phyloP scores from a whole-genome alignment of 331 rosid genomes.

The Arachis monticola region DNA sequence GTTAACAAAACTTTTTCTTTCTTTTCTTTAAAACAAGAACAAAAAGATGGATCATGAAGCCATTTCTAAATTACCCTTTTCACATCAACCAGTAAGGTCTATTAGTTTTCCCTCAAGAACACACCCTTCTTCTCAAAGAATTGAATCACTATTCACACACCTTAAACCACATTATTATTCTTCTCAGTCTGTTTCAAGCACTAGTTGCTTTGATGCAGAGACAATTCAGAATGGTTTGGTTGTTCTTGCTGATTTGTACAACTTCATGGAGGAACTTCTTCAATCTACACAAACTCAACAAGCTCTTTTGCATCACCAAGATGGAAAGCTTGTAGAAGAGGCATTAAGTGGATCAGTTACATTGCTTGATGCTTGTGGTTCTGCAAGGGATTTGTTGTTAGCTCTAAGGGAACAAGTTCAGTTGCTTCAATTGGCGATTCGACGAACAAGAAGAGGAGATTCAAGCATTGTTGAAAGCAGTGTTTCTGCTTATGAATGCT shows the following conservation, averaged over 20 bases:
- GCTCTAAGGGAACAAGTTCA: slow-evolving; percentile 55
- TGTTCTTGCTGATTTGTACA: slow-evolving; percentile 62
- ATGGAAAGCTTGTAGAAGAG: slow-evolving; percentile 58
- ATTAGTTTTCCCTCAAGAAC: slow-evolving; percentile 78
- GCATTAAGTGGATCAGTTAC: slow-evolving; percentile 64
- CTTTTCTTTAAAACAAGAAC: slow-evolving; percentile 11
- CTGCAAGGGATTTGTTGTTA: slow-evolving; percentile 45
- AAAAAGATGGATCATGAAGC: slow-evolving; percentile 53
- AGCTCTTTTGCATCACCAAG: slow-evolving; percentile 54
- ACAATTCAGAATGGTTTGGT: slow-evolving; percentile 52
- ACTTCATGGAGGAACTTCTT: slow-evolving; percentile 60
- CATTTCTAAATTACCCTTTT: slow-evolving; percentile 35
- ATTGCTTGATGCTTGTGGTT: slow-evolving; percentile 54
- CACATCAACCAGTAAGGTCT: slow-evolving; percentile 68
- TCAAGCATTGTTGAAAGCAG: slow-evolving; percentile 45
- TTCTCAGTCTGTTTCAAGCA: slow-evolving; percentile 31
- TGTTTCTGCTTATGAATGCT: slow-evolving; percentile 45
- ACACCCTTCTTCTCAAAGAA: slow-evolving; percentile 54
- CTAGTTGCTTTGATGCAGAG: slow-evolving; percentile 43
- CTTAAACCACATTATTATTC: slow-evolving; percentile 44
- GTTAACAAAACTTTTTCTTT: slow-evolving; percentile 10
- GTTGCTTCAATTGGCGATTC: slow-evolving; percentile 49
- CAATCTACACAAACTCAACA: slow-evolving; percentile 60
- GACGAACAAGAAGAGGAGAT: slow-evolving; percentile 54
- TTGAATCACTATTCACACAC: slow-evolving; percentile 55